A percentile compares a stretch with the other conserved stretches of the same genome.
These are phyloP conservation scores for Alternaria atra DNA, from an alignment of 2,329 filamentous ascomycete genomes.

Conservation along the genomic window DNA sequence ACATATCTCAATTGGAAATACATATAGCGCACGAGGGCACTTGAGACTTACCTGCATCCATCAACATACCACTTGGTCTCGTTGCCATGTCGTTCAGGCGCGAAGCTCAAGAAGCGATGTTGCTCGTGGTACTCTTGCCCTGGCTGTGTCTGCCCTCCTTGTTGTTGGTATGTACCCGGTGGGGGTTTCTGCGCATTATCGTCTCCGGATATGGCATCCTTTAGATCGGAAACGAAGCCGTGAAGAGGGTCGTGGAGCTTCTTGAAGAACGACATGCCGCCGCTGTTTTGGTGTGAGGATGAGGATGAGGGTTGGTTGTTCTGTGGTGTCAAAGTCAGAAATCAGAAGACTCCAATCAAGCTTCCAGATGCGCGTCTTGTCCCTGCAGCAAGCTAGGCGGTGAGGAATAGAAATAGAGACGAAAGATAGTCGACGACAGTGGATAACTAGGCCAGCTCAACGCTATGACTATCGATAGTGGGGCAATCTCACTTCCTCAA, in stretches of 20 bases:
- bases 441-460: conserved; percentile 14
- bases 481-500: conserved; percentile 22
- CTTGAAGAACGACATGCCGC: conserved; percentile 59
- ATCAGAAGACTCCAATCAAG: not conserved
- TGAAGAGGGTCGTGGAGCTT: conserved; percentile 64
- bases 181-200: conserved; percentile 57
- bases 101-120: conserved; percentile 71
- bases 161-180: conserved; percentile 33
- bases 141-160: conserved; percentile 33
- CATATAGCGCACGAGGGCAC: not conserved
- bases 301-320: conserved; percentile 33
- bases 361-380: not conserved
- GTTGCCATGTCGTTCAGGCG: conserved; percentile 74
- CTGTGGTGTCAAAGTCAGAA: conserved; percentile 17
- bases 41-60: conserved; percentile 45
- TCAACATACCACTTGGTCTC: conserved; percentile 88
- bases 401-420: conserved; percentile 2
- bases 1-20: not conserved
- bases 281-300: conserved; percentile 37
- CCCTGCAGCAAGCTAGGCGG: conserved; percentile 11
- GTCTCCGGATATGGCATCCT: conserved; percentile 58
- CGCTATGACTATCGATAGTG: conserved; percentile 23
- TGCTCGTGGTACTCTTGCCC: conserved; percentile 54
- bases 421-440: conserved; percentile 6
- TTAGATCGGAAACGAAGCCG: conserved; percentile 61